Percentiles rank a stretch among this genome's conserved stretches.
Evolutionary conservation across 2,329 filamentous ascomycete genomes (phyloP).

Genomic region (Ascochyta koolunga): DNA sequence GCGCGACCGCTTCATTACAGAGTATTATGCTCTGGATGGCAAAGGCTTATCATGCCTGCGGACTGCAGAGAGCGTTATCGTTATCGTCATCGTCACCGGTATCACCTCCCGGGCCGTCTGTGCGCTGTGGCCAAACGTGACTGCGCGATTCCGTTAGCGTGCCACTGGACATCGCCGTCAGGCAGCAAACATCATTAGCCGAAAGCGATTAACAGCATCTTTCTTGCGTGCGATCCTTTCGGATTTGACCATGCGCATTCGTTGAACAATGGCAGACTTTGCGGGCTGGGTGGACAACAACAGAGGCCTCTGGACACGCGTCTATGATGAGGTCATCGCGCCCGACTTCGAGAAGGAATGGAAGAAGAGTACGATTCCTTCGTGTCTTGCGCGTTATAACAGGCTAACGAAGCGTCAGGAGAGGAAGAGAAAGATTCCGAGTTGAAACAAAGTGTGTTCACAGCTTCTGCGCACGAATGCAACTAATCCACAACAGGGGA

Average conservation of each 20-base stretch:
- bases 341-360: slow-evolving; percentile 42
- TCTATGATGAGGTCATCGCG: slow-evolving; percentile 44
- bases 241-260: not conserved
- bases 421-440: slow-evolving; percentile 32
- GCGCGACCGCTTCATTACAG: slow-evolving; percentile 46
- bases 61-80: slow-evolving; percentile 25
- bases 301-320: slow-evolving; percentile 35
- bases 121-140: slow-evolving; percentile 22
- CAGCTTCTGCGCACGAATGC: not conserved
- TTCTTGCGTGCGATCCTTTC: not conserved
- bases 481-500: slow-evolving; percentile 30
- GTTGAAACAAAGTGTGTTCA: slow-evolving; percentile 35
- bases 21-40: slow-evolving; percentile 13
- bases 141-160: slow-evolving; percentile 28
- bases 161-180: slow-evolving; percentile 14
- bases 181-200: slow-evolving; percentile 18
- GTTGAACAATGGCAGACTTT: slow-evolving; percentile 35
- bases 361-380: slow-evolving; percentile 35
- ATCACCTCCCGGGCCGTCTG: slow-evolving; percentile 14
- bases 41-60: slow-evolving; percentile 13
- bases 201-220: not conserved
- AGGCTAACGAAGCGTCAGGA: slow-evolving; percentile 20
- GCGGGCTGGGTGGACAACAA: slow-evolving; percentile 39
- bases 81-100: slow-evolving; percentile 4
- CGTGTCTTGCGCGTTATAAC: not conserved